Percentiles rank a stretch among this genome's conserved stretches.
These are phyloP conservation scores for Geotrichum klebahnii DNA, from an alignment of 1,139 yeast species.

Conservation along the genomic window DNA sequence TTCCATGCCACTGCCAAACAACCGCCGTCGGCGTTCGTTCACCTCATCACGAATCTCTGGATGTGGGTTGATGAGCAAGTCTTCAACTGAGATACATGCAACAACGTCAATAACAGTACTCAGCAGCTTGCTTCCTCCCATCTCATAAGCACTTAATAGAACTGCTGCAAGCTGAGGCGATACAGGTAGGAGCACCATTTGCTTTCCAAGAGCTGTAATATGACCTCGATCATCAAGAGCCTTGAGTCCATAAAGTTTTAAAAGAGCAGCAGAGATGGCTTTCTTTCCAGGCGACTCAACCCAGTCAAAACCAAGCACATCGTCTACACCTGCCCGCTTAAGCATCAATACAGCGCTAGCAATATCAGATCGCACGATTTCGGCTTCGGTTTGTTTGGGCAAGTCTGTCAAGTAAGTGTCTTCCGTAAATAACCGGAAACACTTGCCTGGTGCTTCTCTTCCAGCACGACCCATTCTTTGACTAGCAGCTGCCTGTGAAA, in stretches of 20 bases:
- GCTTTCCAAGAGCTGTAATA: slow-evolving; percentile 69
- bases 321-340: slow-evolving; percentile 78
- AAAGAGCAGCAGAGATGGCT: slow-evolving; percentile 69
- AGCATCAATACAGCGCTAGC: slow-evolving; percentile 78
- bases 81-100: slow-evolving; percentile 89
- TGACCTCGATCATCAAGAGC: slow-evolving; percentile 75
- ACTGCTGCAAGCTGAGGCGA: slow-evolving; percentile 93
- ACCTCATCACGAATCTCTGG: slow-evolving; percentile 81
- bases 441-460: slow-evolving; percentile 89
- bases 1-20: slow-evolving; percentile 64
- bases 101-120: slow-evolving; percentile 78
- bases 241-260: slow-evolving; percentile 69
- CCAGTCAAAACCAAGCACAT: slow-evolving; percentile 86
- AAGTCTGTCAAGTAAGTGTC: slow-evolving; percentile 53
- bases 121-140: slow-evolving; percentile 45
- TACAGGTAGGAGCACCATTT: slow-evolving; percentile 85
- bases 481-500: slow-evolving; percentile 89
- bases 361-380: slow-evolving; percentile 80
- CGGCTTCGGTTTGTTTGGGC: slow-evolving; percentile 84
- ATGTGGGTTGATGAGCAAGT: slow-evolving; percentile 71
- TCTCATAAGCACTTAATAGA: slow-evolving; percentile 61
- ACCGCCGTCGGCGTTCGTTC: slow-evolving; percentile 44
- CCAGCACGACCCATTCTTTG: slow-evolving; percentile 99
- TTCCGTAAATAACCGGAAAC: slow-evolving; percentile 79
- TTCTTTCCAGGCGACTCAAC: slow-evolving; percentile 83